Evolutionary conservation across 2,329 filamentous ascomycete genomes (phyloP).

Genomic region (Pseudonectria foliicola): DNA sequence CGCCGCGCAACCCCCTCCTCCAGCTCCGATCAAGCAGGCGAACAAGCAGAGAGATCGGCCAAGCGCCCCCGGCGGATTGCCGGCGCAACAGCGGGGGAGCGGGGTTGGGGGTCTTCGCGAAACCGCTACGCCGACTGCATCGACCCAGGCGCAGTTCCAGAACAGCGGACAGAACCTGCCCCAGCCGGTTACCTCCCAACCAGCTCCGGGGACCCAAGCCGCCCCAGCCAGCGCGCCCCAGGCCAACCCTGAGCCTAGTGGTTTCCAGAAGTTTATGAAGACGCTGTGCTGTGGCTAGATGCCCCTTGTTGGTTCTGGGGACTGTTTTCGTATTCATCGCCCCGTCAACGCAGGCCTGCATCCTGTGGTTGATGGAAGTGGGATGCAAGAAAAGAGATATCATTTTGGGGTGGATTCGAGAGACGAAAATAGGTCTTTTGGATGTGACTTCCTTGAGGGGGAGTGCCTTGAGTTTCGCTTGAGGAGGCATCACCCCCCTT

Average conservation of each 20-base stretch:
- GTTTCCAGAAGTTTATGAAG: conserved; percentile 90
- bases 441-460: neutral
- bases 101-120: conserved; percentile 66
- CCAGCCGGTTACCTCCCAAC: conserved; percentile 54
- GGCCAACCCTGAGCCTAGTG: conserved; percentile 66
- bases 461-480: too few species aligned
- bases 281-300: conserved; percentile 78
- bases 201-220: conserved; percentile 50
- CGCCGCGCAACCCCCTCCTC: conserved; percentile 83
- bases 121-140: conserved; percentile 76
- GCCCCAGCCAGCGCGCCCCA: conserved; percentile 48
- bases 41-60: conserved; percentile 67
- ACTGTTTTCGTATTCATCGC: conserved; percentile 24
- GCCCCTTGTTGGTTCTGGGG: conserved; percentile 15
- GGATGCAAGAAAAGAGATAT: neutral
- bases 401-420: neutral
- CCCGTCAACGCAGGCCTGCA: conserved; percentile 18
- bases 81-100: conserved; percentile 65
- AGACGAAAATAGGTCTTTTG: neutral
- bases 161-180: conserved; percentile 86
- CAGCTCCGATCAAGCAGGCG: conserved; percentile 75
- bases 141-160: conserved; percentile 93
- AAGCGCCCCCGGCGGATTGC: conserved; percentile 69
- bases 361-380: conserved; percentile 9
- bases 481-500: too few species aligned